These are phyloP conservation scores for Pyrus betulifolia DNA, from an alignment of 306 rosid species.

Conservation along the genomic window DNA sequence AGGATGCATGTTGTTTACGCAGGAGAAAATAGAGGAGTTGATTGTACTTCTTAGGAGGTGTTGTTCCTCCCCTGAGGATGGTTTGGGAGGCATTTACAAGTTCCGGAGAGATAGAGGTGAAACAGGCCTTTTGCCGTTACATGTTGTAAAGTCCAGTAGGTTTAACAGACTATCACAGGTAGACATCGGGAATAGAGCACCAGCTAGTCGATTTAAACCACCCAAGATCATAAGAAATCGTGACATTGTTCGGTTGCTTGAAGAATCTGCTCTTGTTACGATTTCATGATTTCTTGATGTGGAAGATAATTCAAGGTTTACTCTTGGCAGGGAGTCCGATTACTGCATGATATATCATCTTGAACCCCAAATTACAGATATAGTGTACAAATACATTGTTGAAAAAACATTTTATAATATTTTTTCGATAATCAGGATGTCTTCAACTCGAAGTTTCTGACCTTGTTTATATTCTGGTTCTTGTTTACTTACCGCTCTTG, in stretches of 20 bases:
- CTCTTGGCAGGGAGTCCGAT: not conserved
- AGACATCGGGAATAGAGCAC: constrained; percentile 47
- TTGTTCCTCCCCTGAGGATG: constrained; percentile 35
- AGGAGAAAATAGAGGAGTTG: constrained; percentile 28
- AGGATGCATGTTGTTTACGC: not conserved
- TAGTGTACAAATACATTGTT: not conserved
- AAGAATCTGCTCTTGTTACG: constrained; percentile 20
- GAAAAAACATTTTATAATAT: not conserved
- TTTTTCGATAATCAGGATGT: not conserved
- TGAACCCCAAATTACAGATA: not conserved
- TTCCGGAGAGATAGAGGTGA: constrained; percentile 38
- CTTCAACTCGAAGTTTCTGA: not conserved
- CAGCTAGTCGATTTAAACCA: constrained; percentile 62
- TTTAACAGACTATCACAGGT: constrained; percentile 32
- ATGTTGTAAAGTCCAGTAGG: constrained; percentile 37
- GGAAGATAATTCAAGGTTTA: not conserved
- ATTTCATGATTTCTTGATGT: constrained; percentile 15
- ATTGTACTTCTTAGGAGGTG: constrained; percentile 23
- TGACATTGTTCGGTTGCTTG: constrained; percentile 31
- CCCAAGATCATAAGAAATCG: constrained; percentile 53
- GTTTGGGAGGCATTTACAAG: constrained; percentile 55
- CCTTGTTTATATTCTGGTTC: not conserved
- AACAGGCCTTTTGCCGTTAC: constrained; percentile 28
- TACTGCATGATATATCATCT: not conserved
- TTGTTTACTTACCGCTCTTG: not conserved